Evolutionary conservation across 768 basidiomycete species (phyloP).

Genomic region (Amanita molliuscula): DNA sequence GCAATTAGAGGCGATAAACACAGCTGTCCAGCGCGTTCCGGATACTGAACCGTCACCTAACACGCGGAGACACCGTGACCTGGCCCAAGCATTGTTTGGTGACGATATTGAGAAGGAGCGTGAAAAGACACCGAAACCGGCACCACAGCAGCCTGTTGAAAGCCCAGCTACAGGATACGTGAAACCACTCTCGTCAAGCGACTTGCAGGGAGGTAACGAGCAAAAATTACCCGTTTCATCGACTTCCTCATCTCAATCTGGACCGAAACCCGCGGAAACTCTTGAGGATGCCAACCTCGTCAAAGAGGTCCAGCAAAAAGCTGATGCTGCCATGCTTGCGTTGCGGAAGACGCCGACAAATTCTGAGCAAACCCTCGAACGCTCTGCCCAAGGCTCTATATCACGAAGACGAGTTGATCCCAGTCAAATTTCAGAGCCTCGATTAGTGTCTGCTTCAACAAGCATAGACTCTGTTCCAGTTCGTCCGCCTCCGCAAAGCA

Average conservation of each 20-base stretch:
- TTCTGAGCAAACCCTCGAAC: constrained; percentile 1
- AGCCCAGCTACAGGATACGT: not conserved
- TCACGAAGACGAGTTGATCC: constrained; percentile 51
- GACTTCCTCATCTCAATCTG: not conserved
- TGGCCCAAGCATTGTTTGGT: constrained; percentile 73
- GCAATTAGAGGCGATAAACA: constrained; percentile 7
- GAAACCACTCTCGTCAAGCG: not conserved
- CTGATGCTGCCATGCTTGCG: constrained; percentile 54
- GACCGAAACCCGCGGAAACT: not conserved
- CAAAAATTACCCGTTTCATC: not conserved
- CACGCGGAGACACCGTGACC: constrained; percentile 57
- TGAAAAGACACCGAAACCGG: constrained; percentile 11
- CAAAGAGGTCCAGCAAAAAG: constrained; percentile 56
- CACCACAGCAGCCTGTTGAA: constrained; percentile 12
- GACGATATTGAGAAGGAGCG: constrained; percentile 23
- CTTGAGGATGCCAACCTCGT: constrained; percentile 42
- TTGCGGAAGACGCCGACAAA: constrained; percentile 42
- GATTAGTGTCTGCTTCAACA: constrained; percentile 54
- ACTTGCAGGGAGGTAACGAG: not conserved
- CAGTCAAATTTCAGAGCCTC: constrained; percentile 57
- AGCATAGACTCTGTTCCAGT: constrained; percentile 61
- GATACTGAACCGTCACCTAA: constrained; percentile 28
- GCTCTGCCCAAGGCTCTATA: constrained; percentile 17
- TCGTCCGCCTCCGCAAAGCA: constrained; percentile 38
- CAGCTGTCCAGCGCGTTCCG: constrained; percentile 8